Percentiles rank a stretch among this genome's conserved stretches.
Evolutionary conservation across 139 green algal genomes (phyloP).

Genomic region (Chlamydomonas applanata): DNA sequence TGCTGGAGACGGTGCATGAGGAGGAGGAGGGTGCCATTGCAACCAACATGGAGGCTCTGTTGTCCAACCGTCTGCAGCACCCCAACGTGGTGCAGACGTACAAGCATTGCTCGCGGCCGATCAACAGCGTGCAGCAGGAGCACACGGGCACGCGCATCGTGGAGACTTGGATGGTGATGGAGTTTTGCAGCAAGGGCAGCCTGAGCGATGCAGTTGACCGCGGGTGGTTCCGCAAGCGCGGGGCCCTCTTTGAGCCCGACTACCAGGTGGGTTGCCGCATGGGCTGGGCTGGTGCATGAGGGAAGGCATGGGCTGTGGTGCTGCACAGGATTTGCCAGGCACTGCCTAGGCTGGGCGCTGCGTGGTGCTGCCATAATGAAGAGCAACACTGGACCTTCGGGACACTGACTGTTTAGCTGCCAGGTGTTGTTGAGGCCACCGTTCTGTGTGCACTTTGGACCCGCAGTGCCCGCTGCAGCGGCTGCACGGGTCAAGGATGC

Average conservation of each 20-base stretch:
- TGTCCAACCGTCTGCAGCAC: constrained; percentile 38
- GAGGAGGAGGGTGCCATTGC: background rate
- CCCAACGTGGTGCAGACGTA: constrained; percentile 54
- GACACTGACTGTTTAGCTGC: no score
- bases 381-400: no score
- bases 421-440: no score
- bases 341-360: background rate
- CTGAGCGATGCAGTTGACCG: constrained; percentile 39
- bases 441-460: no score
- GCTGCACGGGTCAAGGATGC: no score
- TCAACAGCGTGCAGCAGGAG: background rate
- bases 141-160: constrained; percentile 5
- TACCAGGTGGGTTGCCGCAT: background rate
- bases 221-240: constrained; percentile 38
- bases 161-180: constrained; percentile 64
- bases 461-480: no score
- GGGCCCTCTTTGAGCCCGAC: constrained; percentile 32
- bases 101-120: constrained; percentile 38
- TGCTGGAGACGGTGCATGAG: constrained; percentile 47
- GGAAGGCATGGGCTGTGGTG: no score
- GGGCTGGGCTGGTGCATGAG: no score
- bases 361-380: no score
- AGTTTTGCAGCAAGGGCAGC: constrained; percentile 41
- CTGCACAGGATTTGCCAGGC: background rate
- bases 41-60: constrained; percentile 34